These are phyloP conservation scores for Tylopilus sp. DNA, from an alignment of 768 basidiomycete species.

Conservation along the genomic window DNA sequence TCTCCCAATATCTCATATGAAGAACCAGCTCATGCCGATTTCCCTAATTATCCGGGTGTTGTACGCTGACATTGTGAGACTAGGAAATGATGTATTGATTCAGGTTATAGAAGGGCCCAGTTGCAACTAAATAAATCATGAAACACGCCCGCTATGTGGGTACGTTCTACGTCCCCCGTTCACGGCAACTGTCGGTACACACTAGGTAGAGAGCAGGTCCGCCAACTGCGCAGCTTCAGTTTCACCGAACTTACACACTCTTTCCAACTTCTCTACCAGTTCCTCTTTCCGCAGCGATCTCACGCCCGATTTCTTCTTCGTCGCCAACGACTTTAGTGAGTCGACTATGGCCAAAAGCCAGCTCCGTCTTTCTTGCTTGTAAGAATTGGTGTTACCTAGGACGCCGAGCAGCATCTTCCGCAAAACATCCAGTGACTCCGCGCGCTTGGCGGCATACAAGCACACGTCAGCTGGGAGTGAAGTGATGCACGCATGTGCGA, in stretches of 20 bases:
- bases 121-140: too few relatives aligned
- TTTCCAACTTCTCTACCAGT: background rate
- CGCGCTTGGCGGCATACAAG: background rate
- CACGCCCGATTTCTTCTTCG: background rate
- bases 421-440: background rate
- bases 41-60: too few relatives aligned
- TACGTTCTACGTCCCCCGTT: too few relatives aligned
- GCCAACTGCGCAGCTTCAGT: background rate
- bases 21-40: too few relatives aligned
- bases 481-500: constrained; percentile 1
- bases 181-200: too few relatives aligned
- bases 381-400: background rate
- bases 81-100: too few relatives aligned
- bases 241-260: background rate
- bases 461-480: background rate
- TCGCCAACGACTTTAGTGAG: background rate
- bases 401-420: background rate
- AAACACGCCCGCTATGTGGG: too few relatives aligned
- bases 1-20: too few relatives aligned
- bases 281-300: background rate
- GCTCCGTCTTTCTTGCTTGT: background rate
- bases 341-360: background rate
- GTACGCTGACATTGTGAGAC: too few relatives aligned
- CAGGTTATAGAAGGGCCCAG: too few relatives aligned
- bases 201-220: background rate